A percentile compares a stretch with the other conserved stretches of the same genome.
Conservation (phyloP, 192 early-diverging fungal species). For the Podila verticillata region DNA sequence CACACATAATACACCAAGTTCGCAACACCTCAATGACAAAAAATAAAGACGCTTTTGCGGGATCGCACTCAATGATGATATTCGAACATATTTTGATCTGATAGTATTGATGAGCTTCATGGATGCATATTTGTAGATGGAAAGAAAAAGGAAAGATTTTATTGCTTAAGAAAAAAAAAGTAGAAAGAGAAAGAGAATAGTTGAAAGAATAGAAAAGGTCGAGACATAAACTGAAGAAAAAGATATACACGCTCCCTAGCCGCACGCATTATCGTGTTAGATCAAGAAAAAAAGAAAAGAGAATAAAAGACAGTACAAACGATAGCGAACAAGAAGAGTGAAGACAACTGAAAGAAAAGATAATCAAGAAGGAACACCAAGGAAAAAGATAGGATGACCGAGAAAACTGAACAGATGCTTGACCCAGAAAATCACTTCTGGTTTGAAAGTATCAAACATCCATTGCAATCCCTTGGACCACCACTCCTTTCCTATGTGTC, state of each 20-base stretch:
- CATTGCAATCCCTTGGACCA: too few species aligned
- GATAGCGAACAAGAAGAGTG: too few species aligned
- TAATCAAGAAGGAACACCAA: slow-evolving; percentile 1
- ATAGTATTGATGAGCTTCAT: not conserved
- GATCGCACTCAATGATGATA: too few species aligned
- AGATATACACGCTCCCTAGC: slow-evolving; percentile 45
- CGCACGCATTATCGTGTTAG: slow-evolving; percentile 55
- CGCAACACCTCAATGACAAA: too few species aligned
- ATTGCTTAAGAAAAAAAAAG: not conserved
- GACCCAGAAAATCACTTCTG: too few species aligned
- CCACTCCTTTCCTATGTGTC: too few species aligned
- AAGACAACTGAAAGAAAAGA: too few species aligned
- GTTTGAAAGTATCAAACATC: too few species aligned
- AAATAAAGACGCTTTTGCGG: too few species aligned
- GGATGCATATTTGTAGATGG: not conserved
- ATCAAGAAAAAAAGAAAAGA: slow-evolving; percentile 12
- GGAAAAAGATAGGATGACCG: not conserved
- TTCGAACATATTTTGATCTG: not conserved
- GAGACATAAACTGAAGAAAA: slow-evolving; percentile 12
- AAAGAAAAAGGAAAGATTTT: not conserved
- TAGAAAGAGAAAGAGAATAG: not conserved
- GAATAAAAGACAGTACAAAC: too few species aligned
- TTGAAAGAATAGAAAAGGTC: slow-evolving; percentile 6
- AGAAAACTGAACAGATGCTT: not conserved
- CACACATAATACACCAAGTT: too few species aligned